These are phyloP conservation scores for Cryptosporidium baileyi DNA, from an alignment of 169 alveolate genomes.

Conservation along the genomic window DNA sequence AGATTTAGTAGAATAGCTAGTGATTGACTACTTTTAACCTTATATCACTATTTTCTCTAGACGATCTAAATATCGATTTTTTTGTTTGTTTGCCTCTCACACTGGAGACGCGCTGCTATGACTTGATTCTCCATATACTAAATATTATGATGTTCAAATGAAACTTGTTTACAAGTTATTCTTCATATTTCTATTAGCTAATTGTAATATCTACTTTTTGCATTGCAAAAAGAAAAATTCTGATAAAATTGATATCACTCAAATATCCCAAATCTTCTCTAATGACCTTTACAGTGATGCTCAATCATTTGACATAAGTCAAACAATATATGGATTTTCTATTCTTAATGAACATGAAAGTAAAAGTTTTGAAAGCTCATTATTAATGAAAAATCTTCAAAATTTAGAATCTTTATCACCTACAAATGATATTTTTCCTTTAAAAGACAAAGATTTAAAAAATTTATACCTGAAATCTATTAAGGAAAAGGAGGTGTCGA, in stretches of 20 bases:
- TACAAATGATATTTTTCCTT: constrained; percentile 53
- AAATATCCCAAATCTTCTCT: constrained; percentile 23
- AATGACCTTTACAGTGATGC: constrained; percentile 8
- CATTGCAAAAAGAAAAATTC: constrained; percentile 7
- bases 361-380: neutral
- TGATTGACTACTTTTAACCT: too few species aligned
- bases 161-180: neutral
- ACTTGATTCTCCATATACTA: too few species aligned
- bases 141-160: too few species aligned
- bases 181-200: neutral
- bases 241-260: neutral
- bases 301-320: constrained; percentile 17
- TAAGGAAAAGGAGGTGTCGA: neutral
- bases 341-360: neutral
- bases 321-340: constrained; percentile 23
- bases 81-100: too few species aligned
- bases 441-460: constrained; percentile 21
- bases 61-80: too few species aligned
- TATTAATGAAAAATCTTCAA: neutral
- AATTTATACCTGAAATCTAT: constrained; percentile 34
- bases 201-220: neutral
- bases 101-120: too few species aligned
- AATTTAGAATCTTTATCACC: constrained; percentile 44
- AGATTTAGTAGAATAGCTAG: too few species aligned
- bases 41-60: too few species aligned